These are phyloP conservation scores for Geoglossum glabrum DNA, from an alignment of 495 filamentous ascomycete species.

Conservation along the genomic window DNA sequence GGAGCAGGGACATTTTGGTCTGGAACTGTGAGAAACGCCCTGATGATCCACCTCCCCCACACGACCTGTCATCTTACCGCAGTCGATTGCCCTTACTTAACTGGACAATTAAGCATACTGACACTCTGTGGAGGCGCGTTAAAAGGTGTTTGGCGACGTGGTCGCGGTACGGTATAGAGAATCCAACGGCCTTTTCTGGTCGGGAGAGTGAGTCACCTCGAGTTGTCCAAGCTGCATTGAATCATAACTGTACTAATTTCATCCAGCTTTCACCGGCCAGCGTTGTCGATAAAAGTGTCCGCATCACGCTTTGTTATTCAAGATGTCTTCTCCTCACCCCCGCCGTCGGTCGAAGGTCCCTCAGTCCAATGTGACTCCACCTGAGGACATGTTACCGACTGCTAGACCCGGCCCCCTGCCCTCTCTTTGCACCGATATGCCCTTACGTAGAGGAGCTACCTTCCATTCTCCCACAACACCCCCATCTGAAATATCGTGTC, in stretches of 20 bases:
- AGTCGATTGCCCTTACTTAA: not conserved
- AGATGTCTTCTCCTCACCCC: conserved; percentile 1
- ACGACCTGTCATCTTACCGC: not conserved
- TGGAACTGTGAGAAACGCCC: not conserved
- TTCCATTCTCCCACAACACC: conserved; percentile 28
- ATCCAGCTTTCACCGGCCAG: not conserved
- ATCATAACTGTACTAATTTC: not conserved
- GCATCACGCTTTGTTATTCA: not conserved
- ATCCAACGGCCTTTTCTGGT: not conserved
- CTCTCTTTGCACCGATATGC: conserved; percentile 6
- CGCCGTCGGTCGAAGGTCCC: conserved; percentile 1
- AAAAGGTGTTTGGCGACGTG: not conserved
- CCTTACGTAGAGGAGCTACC: conserved; percentile 30
- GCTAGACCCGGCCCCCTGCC: not conserved
- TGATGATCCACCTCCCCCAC: not conserved
- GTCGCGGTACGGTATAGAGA: not conserved
- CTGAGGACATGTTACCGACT: not conserved
- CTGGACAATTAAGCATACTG: conserved; percentile 1
- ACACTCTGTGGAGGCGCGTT: not conserved
- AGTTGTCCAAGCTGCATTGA: not conserved
- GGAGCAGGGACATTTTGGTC: not conserved
- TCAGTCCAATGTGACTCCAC: not conserved
- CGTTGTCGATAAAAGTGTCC: not conserved
- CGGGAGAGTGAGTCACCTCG: not conserved
- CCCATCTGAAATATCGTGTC: conserved; percentile 22